These are phyloP conservation scores for Takashimella tepidaria DNA, from an alignment of 1,284 basidiomycete species.

Conservation along the genomic window DNA sequence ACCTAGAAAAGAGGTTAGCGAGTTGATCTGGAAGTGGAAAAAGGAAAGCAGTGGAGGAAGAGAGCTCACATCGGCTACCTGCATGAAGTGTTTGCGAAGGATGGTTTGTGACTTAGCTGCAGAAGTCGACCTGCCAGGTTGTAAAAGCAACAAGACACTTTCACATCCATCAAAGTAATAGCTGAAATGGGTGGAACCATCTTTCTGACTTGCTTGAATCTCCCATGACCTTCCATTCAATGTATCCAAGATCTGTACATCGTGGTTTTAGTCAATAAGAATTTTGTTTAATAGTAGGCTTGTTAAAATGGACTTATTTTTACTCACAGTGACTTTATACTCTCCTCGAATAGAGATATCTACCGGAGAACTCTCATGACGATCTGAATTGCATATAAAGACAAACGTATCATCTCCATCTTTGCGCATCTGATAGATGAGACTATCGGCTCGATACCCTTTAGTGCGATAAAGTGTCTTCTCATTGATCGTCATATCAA, in stretches of 20 bases:
- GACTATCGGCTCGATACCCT: constrained; percentile 19
- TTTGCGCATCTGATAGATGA: constrained; percentile 27
- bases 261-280: too few species aligned
- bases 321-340: constrained; percentile 17
- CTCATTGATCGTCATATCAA: constrained; percentile 20
- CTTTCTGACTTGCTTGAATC: constrained; percentile 2
- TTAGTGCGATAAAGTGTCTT: constrained; percentile 16
- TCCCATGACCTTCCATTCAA: constrained; percentile 16
- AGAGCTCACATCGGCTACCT: constrained; percentile 15
- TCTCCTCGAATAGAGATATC: constrained; percentile 14
- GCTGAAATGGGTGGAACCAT: constrained; percentile 12
- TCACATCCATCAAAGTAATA: constrained; percentile 24
- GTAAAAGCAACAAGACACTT: constrained; percentile 14
- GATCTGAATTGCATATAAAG: constrained; percentile 29
- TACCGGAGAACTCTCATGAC: constrained; percentile 19
- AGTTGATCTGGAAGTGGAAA: too few species aligned
- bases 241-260: constrained; percentile 18
- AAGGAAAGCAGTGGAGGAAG: too few species aligned
- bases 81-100: constrained; percentile 14
- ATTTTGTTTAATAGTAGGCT: neutral
- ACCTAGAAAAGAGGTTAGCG: constrained; percentile 5
- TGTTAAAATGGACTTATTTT: neutral
- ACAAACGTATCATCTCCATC: constrained; percentile 24
- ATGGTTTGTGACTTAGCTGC: constrained; percentile 9
- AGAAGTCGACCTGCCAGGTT: neutral